These are phyloP conservation scores for Exidia glandulosa DNA, from an alignment of 768 basidiomycete species.

Conservation along the genomic window DNA sequence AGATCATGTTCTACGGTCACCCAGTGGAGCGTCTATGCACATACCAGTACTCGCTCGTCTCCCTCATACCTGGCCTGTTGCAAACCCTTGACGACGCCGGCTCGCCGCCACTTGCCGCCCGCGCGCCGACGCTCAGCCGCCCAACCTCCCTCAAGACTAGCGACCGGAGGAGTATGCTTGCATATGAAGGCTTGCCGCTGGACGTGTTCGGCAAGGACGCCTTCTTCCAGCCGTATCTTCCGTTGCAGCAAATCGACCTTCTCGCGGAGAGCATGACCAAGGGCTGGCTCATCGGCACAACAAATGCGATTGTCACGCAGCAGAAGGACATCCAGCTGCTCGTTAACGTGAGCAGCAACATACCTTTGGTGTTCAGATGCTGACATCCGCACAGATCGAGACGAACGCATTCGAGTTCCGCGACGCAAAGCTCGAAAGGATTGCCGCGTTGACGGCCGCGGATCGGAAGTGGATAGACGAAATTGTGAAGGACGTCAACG, in stretches of 20 bases:
- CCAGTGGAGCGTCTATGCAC: slow-evolving; percentile 94
- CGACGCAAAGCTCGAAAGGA: slow-evolving; percentile 67
- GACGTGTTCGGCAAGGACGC: slow-evolving; percentile 92
- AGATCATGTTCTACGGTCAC: slow-evolving; percentile 96
- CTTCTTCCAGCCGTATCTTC: slow-evolving; percentile 97
- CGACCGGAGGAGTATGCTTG: slow-evolving; percentile 81
- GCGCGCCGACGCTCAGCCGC: slow-evolving; percentile 50
- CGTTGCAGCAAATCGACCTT: slow-evolving; percentile 88
- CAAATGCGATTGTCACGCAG: slow-evolving; percentile 89
- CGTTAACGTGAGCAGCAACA: slow-evolving; percentile 74
- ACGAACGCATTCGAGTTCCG: slow-evolving; percentile 78
- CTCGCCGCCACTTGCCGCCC: slow-evolving; percentile 60
- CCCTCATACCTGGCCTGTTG: slow-evolving; percentile 81
- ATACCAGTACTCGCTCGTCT: slow-evolving; percentile 94
- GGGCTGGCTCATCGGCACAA: slow-evolving; percentile 90
- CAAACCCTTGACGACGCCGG: slow-evolving; percentile 88
- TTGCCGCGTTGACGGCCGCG: slow-evolving; percentile 74
- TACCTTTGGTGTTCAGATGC: neutral
- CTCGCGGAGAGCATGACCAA: slow-evolving; percentile 63
- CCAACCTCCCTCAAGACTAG: slow-evolving; percentile 80
- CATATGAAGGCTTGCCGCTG: slow-evolving; percentile 87
- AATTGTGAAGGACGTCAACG: slow-evolving; percentile 76
- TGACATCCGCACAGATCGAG: slow-evolving; percentile 54
- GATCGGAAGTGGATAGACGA: slow-evolving; percentile 99
- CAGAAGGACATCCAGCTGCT: slow-evolving; percentile 86